A percentile compares a stretch with the other conserved stretches of the same genome.
phyloP scores from a whole-genome alignment of 805 yeast genomes.

The Suhomyces faveliae region DNA sequence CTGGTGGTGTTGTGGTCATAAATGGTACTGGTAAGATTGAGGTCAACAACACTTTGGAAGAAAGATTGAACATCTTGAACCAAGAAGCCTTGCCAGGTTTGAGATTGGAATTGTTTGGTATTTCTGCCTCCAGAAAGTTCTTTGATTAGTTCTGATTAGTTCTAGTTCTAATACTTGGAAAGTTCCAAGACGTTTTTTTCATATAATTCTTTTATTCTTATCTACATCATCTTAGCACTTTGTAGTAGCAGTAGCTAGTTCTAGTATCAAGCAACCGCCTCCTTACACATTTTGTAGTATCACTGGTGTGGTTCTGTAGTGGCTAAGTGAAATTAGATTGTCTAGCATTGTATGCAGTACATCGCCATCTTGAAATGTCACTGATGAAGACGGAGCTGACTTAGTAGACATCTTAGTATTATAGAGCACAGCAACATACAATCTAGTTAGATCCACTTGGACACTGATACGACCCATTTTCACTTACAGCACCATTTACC shows the following conservation, averaged over 20 bases:
- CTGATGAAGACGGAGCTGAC: neutral
- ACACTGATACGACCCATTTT: too few species aligned
- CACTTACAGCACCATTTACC: neutral
- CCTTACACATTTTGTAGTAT: neutral
- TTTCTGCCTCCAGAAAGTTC: constrained; percentile 83
- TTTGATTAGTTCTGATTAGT: constrained; percentile 54
- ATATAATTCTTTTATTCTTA: neutral
- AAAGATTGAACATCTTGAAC: constrained; percentile 79
- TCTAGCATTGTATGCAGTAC: neutral
- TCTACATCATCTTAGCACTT: neutral
- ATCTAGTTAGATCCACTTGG: neutral
- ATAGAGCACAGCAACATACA: neutral
- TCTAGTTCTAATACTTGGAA: neutral
- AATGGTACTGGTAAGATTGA: constrained; percentile 80
- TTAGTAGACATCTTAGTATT: neutral
- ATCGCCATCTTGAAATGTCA: neutral
- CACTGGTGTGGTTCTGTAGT: neutral
- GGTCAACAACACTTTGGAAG: constrained; percentile 90
- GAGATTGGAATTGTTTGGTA: constrained; percentile 85
- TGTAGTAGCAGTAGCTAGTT: neutral
- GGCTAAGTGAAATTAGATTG: too few species aligned
- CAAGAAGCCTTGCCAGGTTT: constrained; percentile 90
- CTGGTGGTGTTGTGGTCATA: constrained; percentile 83
- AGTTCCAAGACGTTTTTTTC: neutral
- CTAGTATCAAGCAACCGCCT: too few species aligned